A percentile compares a stretch with the other conserved stretches of the same genome.
Conservation (phyloP, 305 asterid species). For the Fraxinus latifolia region DNA sequence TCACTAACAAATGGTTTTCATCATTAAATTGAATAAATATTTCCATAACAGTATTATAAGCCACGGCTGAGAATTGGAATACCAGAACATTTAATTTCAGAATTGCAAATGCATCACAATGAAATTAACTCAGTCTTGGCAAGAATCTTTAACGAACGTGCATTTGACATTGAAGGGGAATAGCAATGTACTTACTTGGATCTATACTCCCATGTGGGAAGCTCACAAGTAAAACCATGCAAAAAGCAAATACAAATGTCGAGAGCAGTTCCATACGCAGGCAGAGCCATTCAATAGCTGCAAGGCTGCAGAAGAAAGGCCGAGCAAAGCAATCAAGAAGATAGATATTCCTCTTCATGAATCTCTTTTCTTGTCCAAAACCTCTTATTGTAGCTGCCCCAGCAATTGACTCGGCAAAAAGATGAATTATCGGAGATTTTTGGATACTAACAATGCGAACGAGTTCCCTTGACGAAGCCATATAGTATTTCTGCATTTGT, state of each 20-base stretch:
- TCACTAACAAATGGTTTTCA: neutral
- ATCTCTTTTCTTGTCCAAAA: constrained; percentile 95
- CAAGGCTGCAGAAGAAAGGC: constrained; percentile 92
- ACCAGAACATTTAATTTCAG: neutral
- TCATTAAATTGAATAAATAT: constrained; percentile 6
- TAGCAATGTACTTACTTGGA: constrained; percentile 66
- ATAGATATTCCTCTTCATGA: constrained; percentile 92
- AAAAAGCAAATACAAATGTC: constrained; percentile 89
- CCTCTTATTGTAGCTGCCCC: constrained; percentile 99
- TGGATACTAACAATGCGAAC: constrained; percentile 99
- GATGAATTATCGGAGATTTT: constrained; percentile 93
- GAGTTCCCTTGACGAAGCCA: constrained; percentile 97
- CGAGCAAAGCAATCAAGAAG: constrained; percentile 99
- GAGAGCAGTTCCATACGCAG: constrained; percentile 97
- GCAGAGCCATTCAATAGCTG: constrained; percentile 99
- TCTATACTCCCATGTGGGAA: constrained; percentile 88
- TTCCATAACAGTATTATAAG: neutral
- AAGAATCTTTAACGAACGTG: neutral
- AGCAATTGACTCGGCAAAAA: constrained; percentile 89
- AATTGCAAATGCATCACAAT: neutral
- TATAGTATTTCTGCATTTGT: constrained; percentile 84
- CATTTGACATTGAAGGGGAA: constrained; percentile 2
- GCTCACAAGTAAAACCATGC: constrained; percentile 97
- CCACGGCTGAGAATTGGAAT: neutral
- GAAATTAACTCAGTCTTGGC: neutral